A percentile compares a stretch with the other conserved stretches of the same genome.
phyloP scores from a whole-genome alignment of 139 green algal genomes.

The Chlamydomonas schloesseri region DNA sequence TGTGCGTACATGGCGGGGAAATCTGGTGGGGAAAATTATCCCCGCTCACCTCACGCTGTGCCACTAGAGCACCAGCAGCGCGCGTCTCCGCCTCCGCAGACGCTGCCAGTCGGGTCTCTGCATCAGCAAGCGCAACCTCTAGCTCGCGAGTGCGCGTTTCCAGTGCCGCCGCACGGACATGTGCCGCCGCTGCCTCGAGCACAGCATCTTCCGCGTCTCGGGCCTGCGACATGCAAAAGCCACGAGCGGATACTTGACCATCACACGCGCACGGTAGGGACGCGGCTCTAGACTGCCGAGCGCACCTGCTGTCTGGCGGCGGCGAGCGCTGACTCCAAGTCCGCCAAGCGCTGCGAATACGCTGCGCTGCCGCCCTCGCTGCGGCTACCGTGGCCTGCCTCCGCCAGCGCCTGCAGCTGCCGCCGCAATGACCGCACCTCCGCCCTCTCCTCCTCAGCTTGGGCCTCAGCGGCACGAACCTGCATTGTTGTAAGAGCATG shows the following conservation, averaged over 20 bases:
- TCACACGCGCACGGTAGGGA: too few relatives aligned
- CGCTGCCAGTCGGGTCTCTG: constrained; percentile 8
- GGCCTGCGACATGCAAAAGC: not conserved
- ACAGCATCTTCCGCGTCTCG: constrained; percentile 17
- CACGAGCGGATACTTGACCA: too few relatives aligned
- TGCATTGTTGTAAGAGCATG: too few relatives aligned
- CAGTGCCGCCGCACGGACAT: not conserved
- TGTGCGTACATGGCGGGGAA: too few relatives aligned
- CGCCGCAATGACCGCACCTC: constrained; percentile 26
- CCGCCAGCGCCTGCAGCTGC: not conserved
- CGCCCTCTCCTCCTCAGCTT: constrained; percentile 1
- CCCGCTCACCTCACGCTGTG: constrained; percentile 5
- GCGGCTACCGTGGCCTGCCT: not conserved
- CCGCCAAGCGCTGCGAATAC: not conserved
- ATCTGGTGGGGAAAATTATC: too few relatives aligned
- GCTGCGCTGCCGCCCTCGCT: not conserved
- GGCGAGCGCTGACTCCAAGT: constrained; percentile 29
- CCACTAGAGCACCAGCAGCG: not conserved
- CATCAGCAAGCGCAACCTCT: constrained; percentile 27
- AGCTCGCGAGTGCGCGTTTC: constrained; percentile 12
- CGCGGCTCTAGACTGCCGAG: too few relatives aligned
- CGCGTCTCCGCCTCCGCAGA: constrained; percentile 4
- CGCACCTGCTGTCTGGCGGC: constrained; percentile 13
- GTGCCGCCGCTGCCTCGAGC: constrained; percentile 15
- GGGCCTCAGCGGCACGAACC: not conserved